Evolutionary conservation across 1,139 yeast species (phyloP).

Genomic region (Hansenula sp.): DNA sequence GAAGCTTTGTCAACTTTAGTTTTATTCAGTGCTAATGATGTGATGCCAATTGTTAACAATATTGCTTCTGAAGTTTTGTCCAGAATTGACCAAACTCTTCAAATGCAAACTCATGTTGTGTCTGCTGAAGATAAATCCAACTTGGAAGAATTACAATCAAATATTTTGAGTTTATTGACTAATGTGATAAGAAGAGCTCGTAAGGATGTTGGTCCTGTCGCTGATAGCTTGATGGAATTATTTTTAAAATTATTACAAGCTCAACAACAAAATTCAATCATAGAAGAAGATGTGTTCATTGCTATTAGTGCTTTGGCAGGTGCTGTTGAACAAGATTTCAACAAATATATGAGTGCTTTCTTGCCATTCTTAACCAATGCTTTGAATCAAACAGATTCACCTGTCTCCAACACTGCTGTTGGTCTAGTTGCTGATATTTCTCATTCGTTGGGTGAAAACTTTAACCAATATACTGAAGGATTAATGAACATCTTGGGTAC

Average conservation of each 20-base stretch:
- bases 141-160: constrained; percentile 85
- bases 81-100: constrained; percentile 65
- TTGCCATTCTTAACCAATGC: constrained; percentile 79
- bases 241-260: constrained; percentile 61
- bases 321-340: constrained; percentile 66
- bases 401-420: constrained; percentile 82
- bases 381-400: constrained; percentile 75
- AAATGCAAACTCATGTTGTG: constrained; percentile 47
- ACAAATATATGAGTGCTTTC: constrained; percentile 74
- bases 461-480: constrained; percentile 70
- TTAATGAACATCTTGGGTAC: constrained; percentile 80
- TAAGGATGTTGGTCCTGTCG: constrained; percentile 55
- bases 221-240: constrained; percentile 82
- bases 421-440: constrained; percentile 96
- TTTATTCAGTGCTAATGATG: constrained; percentile 66
- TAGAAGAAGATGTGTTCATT: constrained; percentile 91
- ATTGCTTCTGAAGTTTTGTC: constrained; percentile 72
- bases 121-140: constrained; percentile 69
- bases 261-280: constrained; percentile 61
- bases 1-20: constrained; percentile 88
- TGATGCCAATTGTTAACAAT: constrained; percentile 61
- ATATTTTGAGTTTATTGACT: constrained; percentile 80
- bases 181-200: constrained; percentile 84
- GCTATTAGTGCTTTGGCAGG: constrained; percentile 89
- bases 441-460: constrained; percentile 76